Base-by-base conservation (phyloP, 1,284 basidiomycete species). In the Fistulina hepatica region DNA sequence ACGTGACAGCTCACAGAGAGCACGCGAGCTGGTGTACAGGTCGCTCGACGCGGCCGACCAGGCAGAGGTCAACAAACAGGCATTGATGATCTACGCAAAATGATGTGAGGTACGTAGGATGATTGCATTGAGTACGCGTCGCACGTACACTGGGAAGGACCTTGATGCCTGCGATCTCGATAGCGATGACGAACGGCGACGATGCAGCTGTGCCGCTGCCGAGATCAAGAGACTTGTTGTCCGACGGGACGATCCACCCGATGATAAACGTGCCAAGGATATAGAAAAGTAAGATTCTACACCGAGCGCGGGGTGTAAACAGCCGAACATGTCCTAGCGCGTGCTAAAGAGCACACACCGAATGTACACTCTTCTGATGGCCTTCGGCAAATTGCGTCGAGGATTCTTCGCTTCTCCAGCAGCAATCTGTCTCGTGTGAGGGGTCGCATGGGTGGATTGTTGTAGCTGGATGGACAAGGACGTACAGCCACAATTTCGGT, bases 401-500 rank as follows among this genome's bases (percentile, higher is more conserved):
- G 76, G 75, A 54, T 79, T 79, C 55, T 77, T 77, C 3, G 76
- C 73, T 53, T 89, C 85, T 23, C 77, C 81, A 24, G 85, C 85
- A 40, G 88, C 83, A 48, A 91, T 81, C 71, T 74, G 45, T 17
- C 26, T n/a, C n/a, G n/a, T n/a, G n/a, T 12, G 16, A 20, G 19
- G 30, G n/a, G 11, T 25, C 53, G 52, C 23, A 21, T 4, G 11
- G 33, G 8, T 19, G 19, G 7, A 21, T 32, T n/a, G 17, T 21
- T 12, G 13, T 13, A 8, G 13, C 31, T 15, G 21, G 20, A 17
- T 5, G 10, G 16, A 9, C n/a, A n/a, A n/a, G 22, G 16, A 54
- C 79, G 69, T 58, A 91, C 78, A 25, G 85, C 88, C 27, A 92
- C 82, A 45, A 92, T 82, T 56, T 93, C 90, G 7, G 86, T 89